phyloP scores from a whole-genome alignment of 23 red algal genomes.

The Gracilaria vermiculophylla region DNA sequence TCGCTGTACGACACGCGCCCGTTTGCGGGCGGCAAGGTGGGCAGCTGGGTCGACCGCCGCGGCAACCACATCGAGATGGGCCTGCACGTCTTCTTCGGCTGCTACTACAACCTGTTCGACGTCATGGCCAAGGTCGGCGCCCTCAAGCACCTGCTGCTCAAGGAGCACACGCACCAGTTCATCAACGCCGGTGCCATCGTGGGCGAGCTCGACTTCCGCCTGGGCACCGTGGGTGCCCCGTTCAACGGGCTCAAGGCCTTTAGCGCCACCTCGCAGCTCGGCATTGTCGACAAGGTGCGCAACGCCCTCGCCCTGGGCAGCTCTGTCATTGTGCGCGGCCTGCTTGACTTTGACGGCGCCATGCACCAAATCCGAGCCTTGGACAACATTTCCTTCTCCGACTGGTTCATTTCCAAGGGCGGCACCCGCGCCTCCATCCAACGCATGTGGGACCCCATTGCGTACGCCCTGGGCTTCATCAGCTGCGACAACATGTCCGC shows the following conservation, averaged over 20 bases:
- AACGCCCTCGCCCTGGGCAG: conserved; percentile 84
- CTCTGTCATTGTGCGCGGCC: conserved; percentile 74
- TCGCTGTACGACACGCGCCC: conserved; percentile 76
- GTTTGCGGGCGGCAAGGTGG: conserved; percentile 94
- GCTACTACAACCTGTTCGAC: conserved; percentile 96
- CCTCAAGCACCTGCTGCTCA: conserved; percentile 72
- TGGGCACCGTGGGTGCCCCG: conserved; percentile 81
- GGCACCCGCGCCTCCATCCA: conserved; percentile 75
- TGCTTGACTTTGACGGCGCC: conserved; percentile 92
- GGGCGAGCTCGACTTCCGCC: conserved; percentile 80
- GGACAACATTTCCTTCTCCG: conserved; percentile 84
- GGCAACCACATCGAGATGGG: conserved; percentile 99
- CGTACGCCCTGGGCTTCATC: conserved; percentile 92
- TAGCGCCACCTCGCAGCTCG: conserved; percentile 81
- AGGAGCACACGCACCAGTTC: conserved; percentile 89
- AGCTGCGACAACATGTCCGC: conserved; percentile 90
- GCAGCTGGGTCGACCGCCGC: conserved; percentile 75
- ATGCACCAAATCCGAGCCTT: conserved; percentile 89
- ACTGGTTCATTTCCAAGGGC: conserved; percentile 88
- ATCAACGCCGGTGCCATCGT: conserved; percentile 76
- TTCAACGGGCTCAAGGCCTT: conserved; percentile 99
- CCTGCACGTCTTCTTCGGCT: conserved; percentile 96
- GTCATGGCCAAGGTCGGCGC: conserved; percentile 91
- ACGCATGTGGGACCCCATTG: conserved; percentile 94
- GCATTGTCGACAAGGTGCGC: conserved; percentile 70